Evolutionary conservation across 495 filamentous ascomycete genomes (phyloP).

Genomic region (Clohesyomyces aquaticus): DNA sequence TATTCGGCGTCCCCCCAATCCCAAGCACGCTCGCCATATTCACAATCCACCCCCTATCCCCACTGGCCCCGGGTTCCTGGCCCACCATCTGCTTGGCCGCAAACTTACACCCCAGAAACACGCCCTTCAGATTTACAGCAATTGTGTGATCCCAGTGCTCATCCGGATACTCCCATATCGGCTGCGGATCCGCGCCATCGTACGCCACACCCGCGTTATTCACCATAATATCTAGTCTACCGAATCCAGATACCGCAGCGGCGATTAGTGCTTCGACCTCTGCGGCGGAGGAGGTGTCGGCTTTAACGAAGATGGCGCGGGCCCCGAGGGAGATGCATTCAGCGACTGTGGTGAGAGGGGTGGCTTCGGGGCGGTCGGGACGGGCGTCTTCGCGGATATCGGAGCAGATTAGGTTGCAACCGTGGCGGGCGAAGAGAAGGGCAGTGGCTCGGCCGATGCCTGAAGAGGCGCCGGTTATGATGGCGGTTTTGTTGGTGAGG

Average conservation of each 20-base stretch:
- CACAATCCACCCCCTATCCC: constrained; percentile 61
- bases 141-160: constrained; percentile 53
- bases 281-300: constrained; percentile 43
- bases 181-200: constrained; percentile 34
- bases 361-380: constrained; percentile 7
- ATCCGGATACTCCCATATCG: constrained; percentile 51
- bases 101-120: constrained; percentile 58
- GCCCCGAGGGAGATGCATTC: constrained; percentile 39
- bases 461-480: constrained; percentile 44
- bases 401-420: constrained; percentile 41
- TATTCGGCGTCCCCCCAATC: constrained; percentile 43
- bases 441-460: constrained; percentile 47
- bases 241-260: constrained; percentile 48
- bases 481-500: constrained; percentile 44
- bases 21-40: constrained; percentile 58
- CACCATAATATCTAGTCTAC: constrained; percentile 58
- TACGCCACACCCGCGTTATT: constrained; percentile 58
- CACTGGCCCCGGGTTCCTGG: constrained; percentile 51
- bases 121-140: constrained; percentile 52
- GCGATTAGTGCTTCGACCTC: constrained; percentile 51
- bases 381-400: constrained; percentile 42
- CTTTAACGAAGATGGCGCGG: constrained; percentile 48
- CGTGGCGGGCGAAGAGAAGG: constrained; percentile 43
- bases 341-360: constrained; percentile 10
- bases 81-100: constrained; percentile 56